These are phyloP conservation scores for Dactylellina parvicollis DNA, from an alignment of 2,329 filamentous ascomycete species.

Conservation along the genomic window DNA sequence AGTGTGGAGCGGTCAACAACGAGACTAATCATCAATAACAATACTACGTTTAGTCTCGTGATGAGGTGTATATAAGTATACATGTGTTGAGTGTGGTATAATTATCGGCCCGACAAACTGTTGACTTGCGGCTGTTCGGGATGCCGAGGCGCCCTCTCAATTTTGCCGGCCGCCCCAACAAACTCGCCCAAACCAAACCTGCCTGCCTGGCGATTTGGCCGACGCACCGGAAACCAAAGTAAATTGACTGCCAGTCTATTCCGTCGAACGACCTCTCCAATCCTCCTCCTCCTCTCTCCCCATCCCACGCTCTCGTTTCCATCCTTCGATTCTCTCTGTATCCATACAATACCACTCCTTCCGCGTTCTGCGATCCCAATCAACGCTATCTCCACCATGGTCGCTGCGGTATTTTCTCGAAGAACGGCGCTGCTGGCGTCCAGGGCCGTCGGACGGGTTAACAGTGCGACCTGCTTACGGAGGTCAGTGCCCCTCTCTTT, in stretches of 20 bases:
- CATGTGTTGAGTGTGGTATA: neutral
- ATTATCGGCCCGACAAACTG: neutral
- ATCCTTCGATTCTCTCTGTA: neutral
- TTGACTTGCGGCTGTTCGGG: neutral
- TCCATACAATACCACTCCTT: neutral
- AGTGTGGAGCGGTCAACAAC: no score
- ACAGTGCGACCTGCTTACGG: conserved; percentile 33
- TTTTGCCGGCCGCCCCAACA: neutral
- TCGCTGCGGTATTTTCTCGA: conserved; percentile 51
- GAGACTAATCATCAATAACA: no score
- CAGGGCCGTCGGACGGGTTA: conserved; percentile 33
- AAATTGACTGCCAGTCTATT: neutral
- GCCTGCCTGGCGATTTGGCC: no score
- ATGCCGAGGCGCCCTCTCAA: neutral
- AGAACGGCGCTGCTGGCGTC: conserved; percentile 49
- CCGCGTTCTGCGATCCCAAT: neutral
- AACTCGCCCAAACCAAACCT: neutral
- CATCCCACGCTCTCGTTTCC: neutral
- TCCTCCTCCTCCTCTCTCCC: neutral
- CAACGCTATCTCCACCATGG: conserved; percentile 10
- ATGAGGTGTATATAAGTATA: neutral
- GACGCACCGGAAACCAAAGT: neutral
- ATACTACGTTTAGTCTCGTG: neutral
- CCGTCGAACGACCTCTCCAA: neutral
- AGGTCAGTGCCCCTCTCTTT: conserved; percentile 11